Evolutionary conservation across 257 asterid species (phyloP).

Genomic region (Nicotiana sylvestris): DNA sequence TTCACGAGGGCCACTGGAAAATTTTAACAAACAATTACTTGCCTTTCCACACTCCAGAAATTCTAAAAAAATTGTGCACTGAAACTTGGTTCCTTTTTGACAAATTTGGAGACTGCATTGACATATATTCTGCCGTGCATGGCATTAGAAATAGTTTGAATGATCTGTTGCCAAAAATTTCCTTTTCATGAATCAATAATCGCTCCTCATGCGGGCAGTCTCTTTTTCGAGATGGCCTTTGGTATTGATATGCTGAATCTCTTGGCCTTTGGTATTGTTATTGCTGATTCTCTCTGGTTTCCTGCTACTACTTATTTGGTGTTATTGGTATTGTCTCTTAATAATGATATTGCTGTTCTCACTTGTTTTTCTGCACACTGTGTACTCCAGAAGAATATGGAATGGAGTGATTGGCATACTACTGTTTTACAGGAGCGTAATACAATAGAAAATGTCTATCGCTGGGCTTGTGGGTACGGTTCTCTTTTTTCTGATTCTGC

Average conservation of each 20-base stretch:
- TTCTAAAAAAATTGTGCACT: background rate
- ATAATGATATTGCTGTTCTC: background rate
- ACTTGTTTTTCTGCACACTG: background rate
- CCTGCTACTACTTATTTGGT: background rate
- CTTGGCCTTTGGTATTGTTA: background rate
- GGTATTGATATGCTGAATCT: background rate
- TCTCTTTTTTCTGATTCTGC: conserved; percentile 6
- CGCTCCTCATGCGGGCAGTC: background rate
- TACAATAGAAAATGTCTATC: conserved; percentile 61
- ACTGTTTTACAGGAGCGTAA: conserved; percentile 77
- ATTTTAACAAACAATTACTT: background rate
- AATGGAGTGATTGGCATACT: conserved; percentile 75
- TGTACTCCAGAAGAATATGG: conserved; percentile 57
- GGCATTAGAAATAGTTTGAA: background rate
- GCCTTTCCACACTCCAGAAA: background rate
- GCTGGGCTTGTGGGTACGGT: conserved; percentile 96
- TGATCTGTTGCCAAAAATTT: background rate
- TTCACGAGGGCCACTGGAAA: background rate
- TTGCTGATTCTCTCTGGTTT: background rate
- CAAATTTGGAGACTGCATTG: background rate
- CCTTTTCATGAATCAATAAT: background rate
- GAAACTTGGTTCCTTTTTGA: background rate
- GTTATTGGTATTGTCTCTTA: background rate
- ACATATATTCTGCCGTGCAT: background rate
- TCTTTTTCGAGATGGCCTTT: background rate